Percentiles rank a stretch among this genome's conserved stretches.
These are phyloP conservation scores for Globisporangium orthogonon DNA, from an alignment of 352 stramenopile species.

Conservation along the genomic window DNA sequence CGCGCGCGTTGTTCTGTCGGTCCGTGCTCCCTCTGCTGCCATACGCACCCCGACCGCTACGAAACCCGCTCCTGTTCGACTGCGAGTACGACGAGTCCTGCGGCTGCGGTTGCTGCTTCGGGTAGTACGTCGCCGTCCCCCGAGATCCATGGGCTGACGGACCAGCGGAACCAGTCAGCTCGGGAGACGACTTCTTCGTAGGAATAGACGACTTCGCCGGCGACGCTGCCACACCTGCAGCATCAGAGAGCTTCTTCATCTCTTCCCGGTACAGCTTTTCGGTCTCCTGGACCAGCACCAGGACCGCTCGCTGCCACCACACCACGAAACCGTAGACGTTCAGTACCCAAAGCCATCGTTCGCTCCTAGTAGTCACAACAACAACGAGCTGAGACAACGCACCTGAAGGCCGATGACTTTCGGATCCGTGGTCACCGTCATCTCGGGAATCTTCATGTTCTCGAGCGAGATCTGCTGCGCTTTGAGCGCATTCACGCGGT, in stretches of 20 bases:
- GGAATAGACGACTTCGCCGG: background rate
- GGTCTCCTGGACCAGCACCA: slow-evolving; percentile 61
- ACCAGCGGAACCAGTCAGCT: background rate
- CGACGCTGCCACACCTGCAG: background rate
- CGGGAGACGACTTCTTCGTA: slow-evolving; percentile 1
- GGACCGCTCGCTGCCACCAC: slow-evolving; percentile 38
- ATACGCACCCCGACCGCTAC: slow-evolving; percentile 4
- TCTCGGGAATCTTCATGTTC: slow-evolving; percentile 70
- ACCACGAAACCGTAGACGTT: no score
- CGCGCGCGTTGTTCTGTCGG: slow-evolving; percentile 7
- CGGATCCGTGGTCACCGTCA: slow-evolving; percentile 45
- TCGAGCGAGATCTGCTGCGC: slow-evolving; percentile 65
- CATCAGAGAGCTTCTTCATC: slow-evolving; percentile 15
- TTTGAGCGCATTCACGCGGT: slow-evolving; percentile 49
- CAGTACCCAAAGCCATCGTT: no score
- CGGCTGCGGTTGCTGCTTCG: slow-evolving; percentile 1
- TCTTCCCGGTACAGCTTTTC: slow-evolving; percentile 62
- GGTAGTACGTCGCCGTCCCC: background rate
- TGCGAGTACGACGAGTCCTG: slow-evolving; percentile 6
- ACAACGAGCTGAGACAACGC: slow-evolving; percentile 1
- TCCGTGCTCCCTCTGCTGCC: background rate
- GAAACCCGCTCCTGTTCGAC: slow-evolving; percentile 7
- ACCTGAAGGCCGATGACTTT: slow-evolving; percentile 46
- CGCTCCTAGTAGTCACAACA: background rate
- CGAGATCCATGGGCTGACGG: background rate